These are phyloP conservation scores for Talaromyces atroroseus DNA, from an alignment of 2,329 filamentous ascomycete genomes.

Conservation along the genomic window DNA sequence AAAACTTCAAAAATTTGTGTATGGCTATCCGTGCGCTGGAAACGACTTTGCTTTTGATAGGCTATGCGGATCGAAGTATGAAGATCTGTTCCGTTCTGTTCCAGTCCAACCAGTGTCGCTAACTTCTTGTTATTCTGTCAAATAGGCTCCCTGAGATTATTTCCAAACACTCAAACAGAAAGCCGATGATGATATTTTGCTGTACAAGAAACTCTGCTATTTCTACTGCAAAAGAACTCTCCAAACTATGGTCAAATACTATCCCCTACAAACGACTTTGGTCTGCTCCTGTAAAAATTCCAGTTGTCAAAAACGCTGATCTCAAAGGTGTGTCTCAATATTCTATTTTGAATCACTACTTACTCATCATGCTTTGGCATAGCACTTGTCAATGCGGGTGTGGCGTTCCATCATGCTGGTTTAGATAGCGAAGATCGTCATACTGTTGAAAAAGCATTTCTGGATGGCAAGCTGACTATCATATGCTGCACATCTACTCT, in stretches of 20 bases:
- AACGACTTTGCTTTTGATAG: slow-evolving; percentile 79
- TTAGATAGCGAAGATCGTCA: slow-evolving; percentile 60
- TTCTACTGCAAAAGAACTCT: slow-evolving; percentile 61
- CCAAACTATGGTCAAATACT: slow-evolving; percentile 58
- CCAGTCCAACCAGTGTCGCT: not conserved
- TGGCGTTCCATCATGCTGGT: slow-evolving; percentile 79
- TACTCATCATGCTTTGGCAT: not conserved
- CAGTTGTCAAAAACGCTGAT: slow-evolving; percentile 54
- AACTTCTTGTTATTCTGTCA: not conserved
- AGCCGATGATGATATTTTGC: slow-evolving; percentile 80
- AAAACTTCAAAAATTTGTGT: slow-evolving; percentile 68
- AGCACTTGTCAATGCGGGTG: slow-evolving; percentile 52
- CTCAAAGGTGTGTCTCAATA: slow-evolving; percentile 47
- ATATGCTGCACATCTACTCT: slow-evolving; percentile 86
- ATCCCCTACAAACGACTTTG: slow-evolving; percentile 54
- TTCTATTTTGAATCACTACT: slow-evolving; percentile 10
- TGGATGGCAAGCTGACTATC: slow-evolving; percentile 66
- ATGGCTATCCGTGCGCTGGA: slow-evolving; percentile 58
- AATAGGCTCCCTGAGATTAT: slow-evolving; percentile 62
- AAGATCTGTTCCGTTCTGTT: slow-evolving; percentile 1
- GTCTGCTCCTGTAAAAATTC: slow-evolving; percentile 50
- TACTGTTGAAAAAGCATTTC: slow-evolving; percentile 62
- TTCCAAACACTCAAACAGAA: slow-evolving; percentile 59
- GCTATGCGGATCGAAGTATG: slow-evolving; percentile 55
- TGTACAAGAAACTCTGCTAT: slow-evolving; percentile 67